Conservation (phyloP, 192 early-diverging fungal species). For the Linderina pennispora region DNA sequence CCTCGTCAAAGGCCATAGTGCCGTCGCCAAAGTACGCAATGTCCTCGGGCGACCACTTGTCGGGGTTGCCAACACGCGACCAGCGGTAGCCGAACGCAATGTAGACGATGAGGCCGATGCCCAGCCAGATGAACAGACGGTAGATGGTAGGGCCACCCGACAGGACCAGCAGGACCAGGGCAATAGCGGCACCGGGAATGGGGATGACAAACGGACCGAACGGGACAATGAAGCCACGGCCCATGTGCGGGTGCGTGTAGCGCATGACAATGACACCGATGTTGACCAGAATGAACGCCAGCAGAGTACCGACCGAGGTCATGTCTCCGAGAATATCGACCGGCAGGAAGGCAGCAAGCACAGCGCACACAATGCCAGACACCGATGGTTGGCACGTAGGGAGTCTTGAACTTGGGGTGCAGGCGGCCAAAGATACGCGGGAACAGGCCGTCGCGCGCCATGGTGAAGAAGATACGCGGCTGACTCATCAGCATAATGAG, state of each 20-base stretch:
- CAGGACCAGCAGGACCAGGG: constrained; percentile 60
- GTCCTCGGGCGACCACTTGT: constrained; percentile 39
- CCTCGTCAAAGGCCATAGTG: constrained; percentile 5
- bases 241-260: constrained; percentile 60
- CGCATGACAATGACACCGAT: constrained; percentile 70
- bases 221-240: constrained; percentile 68
- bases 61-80: constrained; percentile 58
- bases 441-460: constrained; percentile 86
- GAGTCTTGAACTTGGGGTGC: constrained; percentile 69
- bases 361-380: constrained; percentile 57
- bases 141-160: constrained; percentile 60
- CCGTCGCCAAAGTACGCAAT: constrained; percentile 33
- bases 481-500: constrained; percentile 71
- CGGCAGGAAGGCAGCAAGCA: constrained; percentile 68
- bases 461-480: constrained; percentile 80
- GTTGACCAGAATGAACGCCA: constrained; percentile 82
- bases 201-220: constrained; percentile 60
- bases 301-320: constrained; percentile 78
- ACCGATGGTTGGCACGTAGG: constrained; percentile 65
- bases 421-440: constrained; percentile 63
- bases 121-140: constrained; percentile 76
- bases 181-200: constrained; percentile 52
- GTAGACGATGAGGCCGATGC: constrained; percentile 72
- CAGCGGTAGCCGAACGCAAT: constrained; percentile 56
- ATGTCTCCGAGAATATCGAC: constrained; percentile 79